Evolutionary conservation across 2,329 filamentous ascomycete species (phyloP), one percentile per base, ranked within the genome.

Genomic region (Aspergillus viridinutans): DNA sequence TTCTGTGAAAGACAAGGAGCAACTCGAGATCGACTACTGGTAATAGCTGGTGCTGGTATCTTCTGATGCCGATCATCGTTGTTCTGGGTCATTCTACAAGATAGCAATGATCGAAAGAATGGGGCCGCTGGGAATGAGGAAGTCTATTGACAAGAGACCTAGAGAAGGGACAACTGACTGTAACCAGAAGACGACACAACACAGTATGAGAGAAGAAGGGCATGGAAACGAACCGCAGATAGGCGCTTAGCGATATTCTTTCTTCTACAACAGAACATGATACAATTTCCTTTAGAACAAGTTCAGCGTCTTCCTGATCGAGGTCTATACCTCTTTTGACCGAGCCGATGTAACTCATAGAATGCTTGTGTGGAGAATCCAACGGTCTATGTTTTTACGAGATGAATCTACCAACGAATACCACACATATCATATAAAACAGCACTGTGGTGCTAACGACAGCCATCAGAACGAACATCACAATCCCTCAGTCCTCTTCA

Each of bases 401-500:
- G 42, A 45, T 23, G 10, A 43, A 43, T 20, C n/a, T 43, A 43
- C 21, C 8, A 14, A 8, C 8, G 9, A 47, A n/a, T 50, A 49
- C 12, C 38, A 38, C 35, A 21, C 43, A 40, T 25, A 53, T n/a
- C 3, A 25, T n/a, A 17, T 43, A 20, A 32, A 23, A 38, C n/a
- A 10, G 42, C 20, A 23, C n/a, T 14, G 9, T 10, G 4, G 20
- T 14, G 8, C 42, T 12, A 20, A 23, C 20, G 1, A 23, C 42
- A 2, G 40, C 3, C n/a, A 23, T 14, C n/a, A 45, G 21, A 23
- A 10, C 20, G 4, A n/a, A 9, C 40, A 43, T 43, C 40, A 45
- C 8, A 43, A 45, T 45, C 20, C 50, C 21, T 48, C 66, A 74
- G 45, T 85, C 81, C 47, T 85, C 83, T 23, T 83, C 81, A 25